These are phyloP conservation scores for Pseudopithomyces maydicus DNA, from an alignment of 2,329 filamentous ascomycete species.

Conservation along the genomic window DNA sequence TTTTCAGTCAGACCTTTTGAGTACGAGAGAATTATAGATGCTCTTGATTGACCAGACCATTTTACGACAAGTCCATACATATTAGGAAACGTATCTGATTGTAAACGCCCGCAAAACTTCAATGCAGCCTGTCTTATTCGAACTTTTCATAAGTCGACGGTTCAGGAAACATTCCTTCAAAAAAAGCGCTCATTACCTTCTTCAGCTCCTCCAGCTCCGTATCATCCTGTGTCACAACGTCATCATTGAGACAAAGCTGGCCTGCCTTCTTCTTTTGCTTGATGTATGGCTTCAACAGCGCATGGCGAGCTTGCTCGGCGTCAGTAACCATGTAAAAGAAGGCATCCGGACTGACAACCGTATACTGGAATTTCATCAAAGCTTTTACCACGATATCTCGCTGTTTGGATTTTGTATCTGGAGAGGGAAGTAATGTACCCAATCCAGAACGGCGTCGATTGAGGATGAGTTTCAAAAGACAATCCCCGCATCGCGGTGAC, in stretches of 20 bases:
- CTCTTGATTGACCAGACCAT: no score
- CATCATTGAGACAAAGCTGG: slow-evolving; percentile 52
- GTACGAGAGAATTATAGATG: no score
- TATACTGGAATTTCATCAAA: slow-evolving; percentile 50
- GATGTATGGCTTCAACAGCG: slow-evolving; percentile 45
- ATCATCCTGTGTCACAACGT: slow-evolving; percentile 47
- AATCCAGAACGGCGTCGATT: slow-evolving; percentile 44
- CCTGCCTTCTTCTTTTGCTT: slow-evolving; percentile 41
- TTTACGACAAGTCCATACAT: no score
- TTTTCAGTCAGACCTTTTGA: no score
- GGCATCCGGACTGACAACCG: slow-evolving; percentile 48
- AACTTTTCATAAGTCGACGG: slow-evolving; percentile 28
- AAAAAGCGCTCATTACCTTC: slow-evolving; percentile 42
- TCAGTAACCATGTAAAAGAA: slow-evolving; percentile 52
- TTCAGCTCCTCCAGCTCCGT: slow-evolving; percentile 41
- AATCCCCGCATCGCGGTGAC: slow-evolving; percentile 49
- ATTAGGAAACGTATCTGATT: no score
- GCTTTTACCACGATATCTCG: slow-evolving; percentile 45
- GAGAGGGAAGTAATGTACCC: slow-evolving; percentile 44
- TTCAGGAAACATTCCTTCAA: slow-evolving; percentile 38
- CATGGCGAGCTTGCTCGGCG: slow-evolving; percentile 48
- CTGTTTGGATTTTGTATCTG: slow-evolving; percentile 34
- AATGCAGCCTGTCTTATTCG: no score
- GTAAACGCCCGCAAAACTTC: no score
- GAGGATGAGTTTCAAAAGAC: slow-evolving; percentile 49